Percentiles rank a stretch among this genome's conserved stretches.
Evolutionary conservation across 73 alveolate genomes (phyloP).

Genomic region (Blepharisma japonicum): DNA sequence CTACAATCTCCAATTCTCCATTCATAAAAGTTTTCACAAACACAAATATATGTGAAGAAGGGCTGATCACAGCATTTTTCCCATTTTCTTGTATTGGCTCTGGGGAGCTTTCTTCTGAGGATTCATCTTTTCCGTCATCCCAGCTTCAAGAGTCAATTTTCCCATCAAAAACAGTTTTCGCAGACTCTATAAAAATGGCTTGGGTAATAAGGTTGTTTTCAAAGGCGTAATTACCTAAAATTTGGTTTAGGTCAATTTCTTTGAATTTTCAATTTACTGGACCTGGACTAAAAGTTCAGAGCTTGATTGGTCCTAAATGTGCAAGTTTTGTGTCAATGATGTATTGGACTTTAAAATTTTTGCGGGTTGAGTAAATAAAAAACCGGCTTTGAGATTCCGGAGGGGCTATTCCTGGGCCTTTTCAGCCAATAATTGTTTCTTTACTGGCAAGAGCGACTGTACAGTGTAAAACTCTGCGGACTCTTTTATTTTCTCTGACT

Average conservation of each 20-base stretch:
- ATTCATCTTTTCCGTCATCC: not conserved
- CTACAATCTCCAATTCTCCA: not conserved
- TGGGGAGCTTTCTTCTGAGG: no score
- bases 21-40: not conserved
- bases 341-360: not conserved
- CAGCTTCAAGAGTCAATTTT: not conserved
- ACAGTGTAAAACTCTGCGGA: not conserved
- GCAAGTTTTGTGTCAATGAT: not conserved
- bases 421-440: conserved; percentile 16
- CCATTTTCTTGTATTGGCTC: not conserved
- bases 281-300: conserved; percentile 9
- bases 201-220: not conserved
- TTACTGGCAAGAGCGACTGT: conserved; percentile 9
- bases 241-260: not conserved
- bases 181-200: not conserved
- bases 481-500: not conserved
- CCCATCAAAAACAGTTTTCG: not conserved
- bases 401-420: conserved; percentile 20
- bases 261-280: conserved; percentile 10
- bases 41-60: not conserved
- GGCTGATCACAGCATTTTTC: not conserved
- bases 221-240: not conserved
- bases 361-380: not conserved
- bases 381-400: not conserved
- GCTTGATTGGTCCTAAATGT: not conserved